These are phyloP conservation scores for Bryoerythrophyllum caledonicum DNA, from an alignment of 225 moss, liverwort and hornwort genomes.

Conservation along the genomic window DNA sequence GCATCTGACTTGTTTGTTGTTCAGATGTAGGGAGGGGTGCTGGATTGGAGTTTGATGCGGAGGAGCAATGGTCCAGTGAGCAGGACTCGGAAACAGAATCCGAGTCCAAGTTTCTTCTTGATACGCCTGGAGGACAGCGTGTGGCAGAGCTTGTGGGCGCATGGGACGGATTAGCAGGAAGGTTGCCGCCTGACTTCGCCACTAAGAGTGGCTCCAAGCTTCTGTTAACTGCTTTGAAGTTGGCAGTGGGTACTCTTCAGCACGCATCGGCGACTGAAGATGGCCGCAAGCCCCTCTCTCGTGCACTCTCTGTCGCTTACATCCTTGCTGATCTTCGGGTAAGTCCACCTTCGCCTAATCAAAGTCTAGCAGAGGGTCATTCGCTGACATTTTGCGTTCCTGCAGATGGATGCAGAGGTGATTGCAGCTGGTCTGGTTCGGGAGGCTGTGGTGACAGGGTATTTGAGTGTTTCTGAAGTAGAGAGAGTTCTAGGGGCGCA, in stretches of 20 bases:
- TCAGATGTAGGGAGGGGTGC: slow-evolving; percentile 34
- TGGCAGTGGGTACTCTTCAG: slow-evolving; percentile 71
- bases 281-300: slow-evolving; percentile 74
- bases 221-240: slow-evolving; percentile 71
- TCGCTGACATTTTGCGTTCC: slow-evolving; percentile 14
- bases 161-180: slow-evolving; percentile 83
- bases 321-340: slow-evolving; percentile 90
- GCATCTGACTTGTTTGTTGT: slow-evolving; percentile 20
- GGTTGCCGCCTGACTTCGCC: slow-evolving; percentile 66
- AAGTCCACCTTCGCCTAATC: slow-evolving; percentile 20
- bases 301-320: slow-evolving; percentile 81
- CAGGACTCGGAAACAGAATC: slow-evolving; percentile 33
- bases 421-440: slow-evolving; percentile 84
- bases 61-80: slow-evolving; percentile 37
- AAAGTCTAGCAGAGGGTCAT: neutral
- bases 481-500: slow-evolving; percentile 64
- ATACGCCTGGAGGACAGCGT: slow-evolving; percentile 75
- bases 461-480: slow-evolving; percentile 51
- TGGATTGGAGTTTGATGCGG: slow-evolving; percentile 34
- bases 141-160: slow-evolving; percentile 91
- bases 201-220: slow-evolving; percentile 66
- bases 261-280: slow-evolving; percentile 59
- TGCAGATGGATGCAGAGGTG: slow-evolving; percentile 91
- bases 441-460: slow-evolving; percentile 63
- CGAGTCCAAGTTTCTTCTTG: slow-evolving; percentile 55